Evolutionary conservation across 106 monocot genomes (phyloP).

Genomic region (Phalaenopsis aphrodite): DNA sequence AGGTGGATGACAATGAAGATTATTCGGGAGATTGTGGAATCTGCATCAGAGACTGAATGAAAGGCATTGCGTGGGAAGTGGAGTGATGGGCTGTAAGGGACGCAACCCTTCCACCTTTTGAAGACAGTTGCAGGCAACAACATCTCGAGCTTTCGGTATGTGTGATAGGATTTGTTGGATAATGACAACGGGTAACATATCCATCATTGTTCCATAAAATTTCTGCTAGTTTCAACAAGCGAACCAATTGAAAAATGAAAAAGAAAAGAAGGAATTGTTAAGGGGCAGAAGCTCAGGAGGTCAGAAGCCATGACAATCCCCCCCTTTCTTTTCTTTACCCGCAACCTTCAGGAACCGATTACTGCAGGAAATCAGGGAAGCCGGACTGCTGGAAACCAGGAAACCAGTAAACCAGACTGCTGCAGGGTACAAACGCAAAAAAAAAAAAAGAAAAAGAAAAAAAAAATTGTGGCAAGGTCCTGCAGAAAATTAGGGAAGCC

Average conservation of each 20-base stretch:
- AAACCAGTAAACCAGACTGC: too few species aligned
- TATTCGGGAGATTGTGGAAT: constrained; percentile 53
- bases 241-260: not conserved
- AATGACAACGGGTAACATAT: constrained; percentile 66
- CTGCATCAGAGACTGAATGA: constrained; percentile 20
- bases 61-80: constrained; percentile 75
- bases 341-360: too few species aligned
- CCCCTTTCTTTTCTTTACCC: too few species aligned
- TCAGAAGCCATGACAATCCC: too few species aligned
- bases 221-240: not conserved
- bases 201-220: constrained; percentile 23
- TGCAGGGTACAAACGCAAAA: too few species aligned
- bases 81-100: constrained; percentile 35
- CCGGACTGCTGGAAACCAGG: too few species aligned
- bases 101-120: constrained; percentile 31
- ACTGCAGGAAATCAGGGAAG: too few species aligned
- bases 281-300: too few species aligned
- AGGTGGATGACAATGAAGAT: constrained; percentile 29
- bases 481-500: too few species aligned
- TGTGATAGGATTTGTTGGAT: constrained; percentile 69
- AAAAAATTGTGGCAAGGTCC: too few species aligned
- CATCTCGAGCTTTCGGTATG: constrained; percentile 57
- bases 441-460: too few species aligned
- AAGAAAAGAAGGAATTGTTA: too few species aligned
- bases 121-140: constrained; percentile 59